These are phyloP conservation scores for Athelia sp. DNA, from an alignment of 1,284 basidiomycete species.

Conservation along the genomic window DNA sequence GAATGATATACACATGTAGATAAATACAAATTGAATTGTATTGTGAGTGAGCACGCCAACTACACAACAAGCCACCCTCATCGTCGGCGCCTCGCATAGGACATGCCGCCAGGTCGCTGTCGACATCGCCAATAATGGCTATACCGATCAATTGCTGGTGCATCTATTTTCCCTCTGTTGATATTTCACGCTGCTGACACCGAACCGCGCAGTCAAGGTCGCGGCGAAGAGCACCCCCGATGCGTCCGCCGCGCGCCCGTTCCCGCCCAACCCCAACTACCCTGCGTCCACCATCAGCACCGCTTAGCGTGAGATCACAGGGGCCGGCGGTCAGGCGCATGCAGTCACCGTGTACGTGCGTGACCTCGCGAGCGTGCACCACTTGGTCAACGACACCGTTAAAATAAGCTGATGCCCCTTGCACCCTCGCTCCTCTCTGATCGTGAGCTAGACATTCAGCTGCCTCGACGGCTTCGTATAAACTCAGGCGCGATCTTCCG, in stretches of 20 bases:
- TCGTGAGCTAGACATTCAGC: slow-evolving; percentile 5
- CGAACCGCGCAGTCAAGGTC: slow-evolving; percentile 13
- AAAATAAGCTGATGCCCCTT: neutral
- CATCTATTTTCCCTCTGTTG: no score
- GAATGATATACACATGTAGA: no score
- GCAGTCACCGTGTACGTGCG: slow-evolving; percentile 9
- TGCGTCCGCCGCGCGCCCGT: slow-evolving; percentile 6
- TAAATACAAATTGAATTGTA: no score
- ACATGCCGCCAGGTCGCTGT: no score
- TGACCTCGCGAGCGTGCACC: slow-evolving; percentile 6
- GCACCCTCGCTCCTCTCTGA: neutral
- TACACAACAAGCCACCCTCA: no score
- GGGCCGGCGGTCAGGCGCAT: slow-evolving; percentile 9
- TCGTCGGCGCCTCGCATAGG: no score
- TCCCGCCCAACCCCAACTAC: slow-evolving; percentile 12
- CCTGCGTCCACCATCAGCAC: slow-evolving; percentile 10
- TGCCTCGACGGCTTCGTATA: slow-evolving; percentile 11
- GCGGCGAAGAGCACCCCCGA: slow-evolving; percentile 12
- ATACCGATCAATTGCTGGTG: no score
- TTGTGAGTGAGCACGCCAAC: no score
- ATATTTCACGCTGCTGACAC: no score
- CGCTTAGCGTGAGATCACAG: slow-evolving; percentile 10
- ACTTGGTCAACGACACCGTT: neutral
- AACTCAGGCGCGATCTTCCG: slow-evolving; percentile 14
- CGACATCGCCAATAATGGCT: no score